Evolutionary conservation across 768 basidiomycete genomes (phyloP), one percentile per base, ranked within the genome.

Genomic region (Russula vinacea): DNA sequence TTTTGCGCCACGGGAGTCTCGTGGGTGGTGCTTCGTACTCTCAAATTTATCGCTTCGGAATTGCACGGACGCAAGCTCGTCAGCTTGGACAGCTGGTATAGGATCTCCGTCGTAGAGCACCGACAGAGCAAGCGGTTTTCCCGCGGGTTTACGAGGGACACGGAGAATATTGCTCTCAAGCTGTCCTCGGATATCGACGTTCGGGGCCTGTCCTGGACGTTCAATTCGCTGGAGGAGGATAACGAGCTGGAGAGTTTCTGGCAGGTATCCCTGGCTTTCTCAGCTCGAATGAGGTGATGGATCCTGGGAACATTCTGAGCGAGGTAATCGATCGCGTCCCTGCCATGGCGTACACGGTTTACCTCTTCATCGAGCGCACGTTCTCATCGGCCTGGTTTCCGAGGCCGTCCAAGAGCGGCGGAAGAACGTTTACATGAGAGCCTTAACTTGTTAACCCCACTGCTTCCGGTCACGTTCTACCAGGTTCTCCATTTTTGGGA

Each of bases 151-250:
- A 51, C 55, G 39, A 65, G 32, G 59, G 60, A 60, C 35, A 57
- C 60, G 16, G 64, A 65, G 32, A 49, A 56, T 4, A 45, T 50
- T 6, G 64, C 64, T 39, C 22, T 65, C 39, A 33, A 40, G 16
- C 11, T 61, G 22, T 61, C 59, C 7, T 45, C 64, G 1, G 58
- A 56, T 4, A 65, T 65, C 42, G 64, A 65, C 42, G 40, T 61
- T 24, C 65, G 65, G 14, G 65, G 62, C 11, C 32, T 66, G 29
- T 45, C 52, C 26, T 58, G 56, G 56, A 66, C 56, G 5, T 58
- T 66, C 29, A 58, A 66, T 6, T 64, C 61, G 19, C 33, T 66
- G 44, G 65, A 66, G 39, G 65, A 66, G 56, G 65, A 66, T 37
- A 51, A 66, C 44, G 65, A 66, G 8, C 35, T 66, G 16, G 65